These are phyloP conservation scores for Excoecaria cochinchinensis DNA, from an alignment of 345 rosid genomes.

Conservation along the genomic window DNA sequence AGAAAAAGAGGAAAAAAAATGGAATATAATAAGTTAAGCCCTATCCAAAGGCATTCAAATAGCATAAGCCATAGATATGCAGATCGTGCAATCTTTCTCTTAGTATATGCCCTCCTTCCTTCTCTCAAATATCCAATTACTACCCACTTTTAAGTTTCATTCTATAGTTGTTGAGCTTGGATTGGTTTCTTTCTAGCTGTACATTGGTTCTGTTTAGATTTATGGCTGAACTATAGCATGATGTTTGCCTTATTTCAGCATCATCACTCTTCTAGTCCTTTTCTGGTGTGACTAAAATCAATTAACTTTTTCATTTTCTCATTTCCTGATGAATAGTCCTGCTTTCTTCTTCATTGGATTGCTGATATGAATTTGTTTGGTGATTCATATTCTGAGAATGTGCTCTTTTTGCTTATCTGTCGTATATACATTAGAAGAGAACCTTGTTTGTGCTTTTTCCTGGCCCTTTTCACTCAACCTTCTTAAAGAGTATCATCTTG, in stretches of 20 bases:
- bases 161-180: neutral
- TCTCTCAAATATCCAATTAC: too few species aligned
- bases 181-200: neutral
- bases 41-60: neutral
- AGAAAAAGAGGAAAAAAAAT: too few species aligned
- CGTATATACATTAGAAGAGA: too few species aligned
- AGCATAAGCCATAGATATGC: neutral
- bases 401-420: neutral
- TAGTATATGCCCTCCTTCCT: too few species aligned
- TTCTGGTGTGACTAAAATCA: neutral
- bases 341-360: neutral
- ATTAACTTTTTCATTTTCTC: neutral
- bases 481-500: too few species aligned
- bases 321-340: neutral
- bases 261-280: neutral
- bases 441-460: too few species aligned
- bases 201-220: neutral
- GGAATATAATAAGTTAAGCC: too few species aligned
- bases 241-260: neutral
- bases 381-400: neutral
- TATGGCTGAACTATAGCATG: neutral
- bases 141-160: neutral
- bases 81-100: too few species aligned
- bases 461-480: too few species aligned
- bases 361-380: neutral